Evolutionary conservation across 371 early-diverging fungal genomes (phyloP).

Genomic region (Haplosporangium sp.): DNA sequence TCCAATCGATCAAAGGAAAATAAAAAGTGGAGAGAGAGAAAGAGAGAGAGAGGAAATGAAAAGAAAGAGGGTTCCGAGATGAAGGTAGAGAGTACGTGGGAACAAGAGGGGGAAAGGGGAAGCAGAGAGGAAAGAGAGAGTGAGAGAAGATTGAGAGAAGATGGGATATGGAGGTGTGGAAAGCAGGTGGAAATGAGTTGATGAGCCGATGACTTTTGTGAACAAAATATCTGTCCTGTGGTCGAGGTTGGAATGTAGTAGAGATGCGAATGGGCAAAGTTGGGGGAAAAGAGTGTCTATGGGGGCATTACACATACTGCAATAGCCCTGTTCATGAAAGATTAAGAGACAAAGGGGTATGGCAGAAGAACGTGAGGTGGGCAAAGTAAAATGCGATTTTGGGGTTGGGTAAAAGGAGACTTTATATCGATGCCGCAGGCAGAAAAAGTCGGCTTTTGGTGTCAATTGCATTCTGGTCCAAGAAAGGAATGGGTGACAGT

Average conservation of each 20-base stretch:
- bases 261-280: slow-evolving; percentile 25
- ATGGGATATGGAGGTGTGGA: too few relatives aligned
- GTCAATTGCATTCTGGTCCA: slow-evolving; percentile 11
- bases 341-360: background rate
- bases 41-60: background rate
- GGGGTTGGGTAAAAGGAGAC: background rate
- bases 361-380: too few relatives aligned
- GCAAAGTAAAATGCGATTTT: too few relatives aligned
- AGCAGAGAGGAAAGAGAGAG: background rate
- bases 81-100: background rate
- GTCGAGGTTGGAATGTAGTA: slow-evolving; percentile 45
- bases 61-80: slow-evolving; percentile 3
- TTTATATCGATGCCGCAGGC: background rate
- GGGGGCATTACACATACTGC: too few relatives aligned
- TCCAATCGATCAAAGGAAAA: background rate
- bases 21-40: background rate
- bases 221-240: slow-evolving; percentile 1
- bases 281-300: slow-evolving; percentile 11
- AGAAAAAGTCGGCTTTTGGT: background rate
- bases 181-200: too few relatives aligned
- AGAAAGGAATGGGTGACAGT: background rate
- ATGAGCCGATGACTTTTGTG: too few relatives aligned
- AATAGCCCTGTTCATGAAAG: too few relatives aligned
- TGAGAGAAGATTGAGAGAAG: too few relatives aligned
- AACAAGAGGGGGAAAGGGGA: background rate